Evolutionary conservation across 306 rosid genomes (phyloP).

Genomic region (Castanea mollissima): DNA sequence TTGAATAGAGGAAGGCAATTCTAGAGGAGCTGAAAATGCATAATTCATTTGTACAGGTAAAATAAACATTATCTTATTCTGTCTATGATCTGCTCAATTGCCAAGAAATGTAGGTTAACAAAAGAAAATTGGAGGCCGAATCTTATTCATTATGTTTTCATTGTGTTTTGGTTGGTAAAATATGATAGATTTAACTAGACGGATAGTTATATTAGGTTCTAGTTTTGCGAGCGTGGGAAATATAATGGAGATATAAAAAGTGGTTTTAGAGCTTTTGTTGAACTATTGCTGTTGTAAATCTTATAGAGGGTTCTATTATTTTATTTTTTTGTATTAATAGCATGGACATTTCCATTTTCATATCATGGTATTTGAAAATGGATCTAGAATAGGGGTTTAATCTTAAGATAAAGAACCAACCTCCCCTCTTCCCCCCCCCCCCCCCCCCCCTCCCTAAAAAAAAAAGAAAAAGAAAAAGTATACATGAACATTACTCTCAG

Average conservation of each 20-base stretch:
- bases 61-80: neutral
- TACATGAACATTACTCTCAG: neutral
- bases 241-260: neutral
- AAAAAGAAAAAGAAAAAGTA: too few species aligned
- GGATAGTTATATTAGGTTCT: neutral
- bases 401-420: neutral
- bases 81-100: neutral
- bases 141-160: neutral
- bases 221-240: neutral
- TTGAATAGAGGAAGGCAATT: constrained; percentile 40
- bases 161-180: neutral
- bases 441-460: too few species aligned
- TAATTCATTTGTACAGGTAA: constrained; percentile 64
- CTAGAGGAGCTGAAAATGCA: constrained; percentile 64
- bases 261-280: neutral
- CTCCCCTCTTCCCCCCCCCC: neutral
- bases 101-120: neutral
- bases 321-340: neutral
- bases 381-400: neutral
- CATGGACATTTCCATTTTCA: neutral
- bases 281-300: neutral
- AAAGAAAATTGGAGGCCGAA: neutral
- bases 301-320: neutral
- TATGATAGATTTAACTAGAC: neutral
- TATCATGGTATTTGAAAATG: neutral